These are phyloP conservation scores for Tylopilus sp. DNA, from an alignment of 1,284 basidiomycete genomes.

Conservation along the genomic window DNA sequence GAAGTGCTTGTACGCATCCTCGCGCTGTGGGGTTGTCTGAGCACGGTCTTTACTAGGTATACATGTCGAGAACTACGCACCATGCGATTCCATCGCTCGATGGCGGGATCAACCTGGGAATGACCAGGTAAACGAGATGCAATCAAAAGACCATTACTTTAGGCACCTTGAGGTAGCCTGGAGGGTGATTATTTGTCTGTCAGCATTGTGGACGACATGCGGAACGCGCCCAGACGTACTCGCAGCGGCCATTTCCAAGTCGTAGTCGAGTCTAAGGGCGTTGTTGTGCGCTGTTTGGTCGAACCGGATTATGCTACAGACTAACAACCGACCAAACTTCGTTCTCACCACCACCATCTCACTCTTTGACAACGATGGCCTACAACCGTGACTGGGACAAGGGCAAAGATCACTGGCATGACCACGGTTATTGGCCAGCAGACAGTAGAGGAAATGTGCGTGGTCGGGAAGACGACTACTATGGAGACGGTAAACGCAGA, in stretches of 20 bases:
- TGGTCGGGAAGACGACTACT: conserved; percentile 62
- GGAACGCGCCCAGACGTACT: conserved; percentile 22
- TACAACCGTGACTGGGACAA: conserved; percentile 79
- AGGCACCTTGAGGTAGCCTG: conserved; percentile 31
- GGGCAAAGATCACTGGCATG: conserved; percentile 59
- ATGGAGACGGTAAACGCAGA: conserved; percentile 66
- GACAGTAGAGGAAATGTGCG: conserved; percentile 38
- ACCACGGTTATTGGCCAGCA: conserved; percentile 41
- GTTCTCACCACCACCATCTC: conserved; percentile 14
- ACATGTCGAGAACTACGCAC: conserved; percentile 37
- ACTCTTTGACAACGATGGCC: conserved; percentile 45
- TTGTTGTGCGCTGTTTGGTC: conserved; percentile 37
- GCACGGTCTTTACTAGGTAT: neutral
- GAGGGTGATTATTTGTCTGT: conserved; percentile 4
- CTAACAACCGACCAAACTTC: conserved; percentile 10
- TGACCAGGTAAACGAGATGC: neutral
- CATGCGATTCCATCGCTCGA: conserved; percentile 77
- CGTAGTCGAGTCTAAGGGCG: conserved; percentile 13
- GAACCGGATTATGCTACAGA: conserved; percentile 5
- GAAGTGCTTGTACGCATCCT: conserved; percentile 75
- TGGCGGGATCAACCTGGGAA: conserved; percentile 66
- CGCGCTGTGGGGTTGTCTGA: conserved; percentile 52
- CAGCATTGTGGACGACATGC: conserved; percentile 8
- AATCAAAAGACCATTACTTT: neutral
- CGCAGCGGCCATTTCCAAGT: conserved; percentile 29